phyloP scores from a whole-genome alignment of 495 filamentous ascomycete genomes.

The Aspergillus cavernicola region DNA sequence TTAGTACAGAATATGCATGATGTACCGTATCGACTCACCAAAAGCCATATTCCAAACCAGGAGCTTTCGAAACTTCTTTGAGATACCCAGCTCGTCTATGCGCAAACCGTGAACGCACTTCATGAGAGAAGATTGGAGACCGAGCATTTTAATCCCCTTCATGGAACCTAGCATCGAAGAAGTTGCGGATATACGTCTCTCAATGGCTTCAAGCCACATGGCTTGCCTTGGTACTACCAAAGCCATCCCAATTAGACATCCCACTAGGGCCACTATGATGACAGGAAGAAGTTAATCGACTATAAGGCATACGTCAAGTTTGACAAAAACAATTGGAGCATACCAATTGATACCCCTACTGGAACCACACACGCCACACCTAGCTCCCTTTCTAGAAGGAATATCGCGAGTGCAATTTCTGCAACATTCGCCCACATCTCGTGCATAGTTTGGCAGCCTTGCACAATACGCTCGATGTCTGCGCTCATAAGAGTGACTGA shows the following conservation, averaged over 20 bases:
- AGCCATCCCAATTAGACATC: conserved; percentile 31
- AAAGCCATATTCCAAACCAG: conserved; percentile 53
- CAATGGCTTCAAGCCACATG: conserved; percentile 52
- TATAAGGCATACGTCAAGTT: background rate
- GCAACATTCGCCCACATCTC: conserved; percentile 58
- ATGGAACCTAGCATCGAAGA: conserved; percentile 48
- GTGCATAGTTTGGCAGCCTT: conserved; percentile 48
- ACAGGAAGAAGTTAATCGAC: background rate
- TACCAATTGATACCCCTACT: conserved; percentile 48
- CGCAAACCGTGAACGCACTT: conserved; percentile 46
- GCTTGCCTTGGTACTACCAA: conserved; percentile 27
- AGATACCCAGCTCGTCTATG: conserved; percentile 54
- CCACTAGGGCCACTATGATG: conserved; percentile 29
- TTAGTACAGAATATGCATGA: background rate
- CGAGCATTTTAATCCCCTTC: conserved; percentile 62
- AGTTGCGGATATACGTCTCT: conserved; percentile 49
- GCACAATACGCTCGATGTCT: conserved; percentile 53
- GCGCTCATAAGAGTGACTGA: conserved; percentile 63
- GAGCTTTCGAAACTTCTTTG: conserved; percentile 52
- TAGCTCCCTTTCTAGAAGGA: conserved; percentile 54
- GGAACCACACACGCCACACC: conserved; percentile 51
- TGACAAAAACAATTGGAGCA: background rate
- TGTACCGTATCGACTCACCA: conserved; percentile 21
- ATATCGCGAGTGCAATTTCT: conserved; percentile 58
- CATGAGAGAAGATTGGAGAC: conserved; percentile 40